Base-by-base conservation (phyloP, 345 rosid genomes). In the Brassica incana region DNA sequence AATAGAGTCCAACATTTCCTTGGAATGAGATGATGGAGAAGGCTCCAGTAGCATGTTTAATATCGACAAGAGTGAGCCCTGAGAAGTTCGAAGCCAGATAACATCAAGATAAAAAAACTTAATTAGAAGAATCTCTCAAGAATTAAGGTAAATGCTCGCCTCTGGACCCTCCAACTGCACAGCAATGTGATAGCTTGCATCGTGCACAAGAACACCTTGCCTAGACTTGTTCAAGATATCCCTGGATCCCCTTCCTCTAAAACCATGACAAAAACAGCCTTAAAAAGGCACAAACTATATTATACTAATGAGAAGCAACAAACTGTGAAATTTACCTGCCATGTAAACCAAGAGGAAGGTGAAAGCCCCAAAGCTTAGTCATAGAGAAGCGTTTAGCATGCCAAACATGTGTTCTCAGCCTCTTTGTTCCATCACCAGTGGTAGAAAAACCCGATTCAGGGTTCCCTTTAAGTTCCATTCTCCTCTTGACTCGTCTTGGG, bases 351-450 rank as follows among this genome's bases (percentile, higher is more conserved):
- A 90, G 84, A 79, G 99, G 99, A 83, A 95, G 90, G 63, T 95
- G 77, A 75, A 88, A 92, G 0, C 99, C 92, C 93, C 97, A 92
- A 54, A 84, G 85, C 87, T 92, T 95, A 58, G 85, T 67, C 97
- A 95, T 92, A 7, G 86, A 85, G 70, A 95, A 92, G 18, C 97
- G 88, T 85, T 95, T 95, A 5, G 95, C 90, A 75, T 89, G 94
- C 99, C 99, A 95, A 59, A 95, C 88, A 80, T 95, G 99, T 8
- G 97, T 95, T 76, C 95, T 90, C 65, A 91, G 82, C 77, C 97
- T 87, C 92, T 86, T 95, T 5, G 97, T 92, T 48, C 94, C 95
- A 70, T 95, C 97, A 8, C 93, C 90, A 5, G 97, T 88, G 77
- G 88, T 77, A 81, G 76, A 30, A 67, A 90, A 92, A 5, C 94